phyloP scores from a whole-genome alignment of 768 basidiomycete species.

The Pleurotus sapidus region DNA sequence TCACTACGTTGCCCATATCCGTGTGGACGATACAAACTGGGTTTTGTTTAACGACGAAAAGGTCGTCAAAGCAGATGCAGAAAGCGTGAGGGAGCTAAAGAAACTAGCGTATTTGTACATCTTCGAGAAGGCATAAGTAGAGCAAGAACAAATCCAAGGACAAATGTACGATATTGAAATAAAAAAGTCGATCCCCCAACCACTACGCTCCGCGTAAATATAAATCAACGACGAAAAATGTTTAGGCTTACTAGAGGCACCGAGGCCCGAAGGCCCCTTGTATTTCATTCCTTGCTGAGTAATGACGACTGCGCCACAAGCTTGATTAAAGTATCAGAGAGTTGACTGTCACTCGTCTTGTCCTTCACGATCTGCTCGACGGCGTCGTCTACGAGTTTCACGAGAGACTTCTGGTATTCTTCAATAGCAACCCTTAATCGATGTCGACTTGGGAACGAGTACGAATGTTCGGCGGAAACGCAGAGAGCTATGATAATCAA shows the following conservation, averaged over 20 bases:
- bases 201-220: too few species aligned
- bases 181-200: too few species aligned
- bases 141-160: too few species aligned
- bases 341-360: not conserved
- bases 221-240: too few species aligned
- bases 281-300: too few species aligned
- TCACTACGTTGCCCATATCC: slow-evolving; percentile 87
- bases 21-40: slow-evolving; percentile 57
- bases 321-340: not conserved
- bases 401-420: not conserved
- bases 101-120: slow-evolving; percentile 91
- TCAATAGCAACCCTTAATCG: not conserved
- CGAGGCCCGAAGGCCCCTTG: too few species aligned
- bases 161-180: too few species aligned
- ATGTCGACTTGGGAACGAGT: not conserved
- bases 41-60: slow-evolving; percentile 96
- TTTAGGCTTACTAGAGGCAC: too few species aligned
- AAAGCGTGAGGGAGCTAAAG: slow-evolving; percentile 80
- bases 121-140: slow-evolving; percentile 60
- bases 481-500: not conserved
- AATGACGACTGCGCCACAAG: not conserved
- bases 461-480: not conserved
- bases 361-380: not conserved
- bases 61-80: slow-evolving; percentile 83
- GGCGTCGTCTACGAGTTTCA: not conserved